A percentile compares a stretch with the other conserved stretches of the same genome.
Evolutionary conservation across 2,329 filamentous ascomycete genomes (phyloP).

Genomic region (Colletotrichum theobromicola): DNA sequence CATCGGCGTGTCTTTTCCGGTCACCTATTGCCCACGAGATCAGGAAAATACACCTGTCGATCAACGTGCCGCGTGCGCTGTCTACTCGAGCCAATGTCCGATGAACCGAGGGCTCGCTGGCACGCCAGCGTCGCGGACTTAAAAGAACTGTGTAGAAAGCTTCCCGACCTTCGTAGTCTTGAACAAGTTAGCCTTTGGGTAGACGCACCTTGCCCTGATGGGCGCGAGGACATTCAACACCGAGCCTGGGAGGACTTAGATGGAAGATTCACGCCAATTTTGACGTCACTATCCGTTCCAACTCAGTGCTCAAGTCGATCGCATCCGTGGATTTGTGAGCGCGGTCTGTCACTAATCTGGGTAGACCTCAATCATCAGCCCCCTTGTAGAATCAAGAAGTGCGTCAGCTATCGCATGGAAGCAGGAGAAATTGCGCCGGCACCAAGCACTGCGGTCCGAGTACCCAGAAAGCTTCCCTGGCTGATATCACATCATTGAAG

Average conservation of each 20-base stretch:
- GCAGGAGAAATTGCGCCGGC: no score
- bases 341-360: no score
- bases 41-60: neutral
- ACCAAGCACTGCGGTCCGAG: neutral
- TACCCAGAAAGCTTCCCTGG: accelerated
- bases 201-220: neutral
- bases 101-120: neutral
- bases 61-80: neutral
- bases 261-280: no score
- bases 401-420: no score
- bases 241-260: no score
- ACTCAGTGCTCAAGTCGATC: no score
- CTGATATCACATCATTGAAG: neutral
- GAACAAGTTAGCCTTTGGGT: neutral
- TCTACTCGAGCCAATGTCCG: no score
- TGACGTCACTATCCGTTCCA: no score
- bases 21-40: neutral
- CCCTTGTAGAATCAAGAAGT: no score
- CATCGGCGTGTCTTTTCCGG: neutral
- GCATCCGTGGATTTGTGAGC: no score
- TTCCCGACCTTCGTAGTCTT: neutral
- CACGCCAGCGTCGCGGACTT: neutral
- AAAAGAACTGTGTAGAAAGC: neutral
- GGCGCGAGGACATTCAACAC: no score
- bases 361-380: no score